phyloP scores from a whole-genome alignment of 345 rosid species.

The Leavenworthia alabamica region DNA sequence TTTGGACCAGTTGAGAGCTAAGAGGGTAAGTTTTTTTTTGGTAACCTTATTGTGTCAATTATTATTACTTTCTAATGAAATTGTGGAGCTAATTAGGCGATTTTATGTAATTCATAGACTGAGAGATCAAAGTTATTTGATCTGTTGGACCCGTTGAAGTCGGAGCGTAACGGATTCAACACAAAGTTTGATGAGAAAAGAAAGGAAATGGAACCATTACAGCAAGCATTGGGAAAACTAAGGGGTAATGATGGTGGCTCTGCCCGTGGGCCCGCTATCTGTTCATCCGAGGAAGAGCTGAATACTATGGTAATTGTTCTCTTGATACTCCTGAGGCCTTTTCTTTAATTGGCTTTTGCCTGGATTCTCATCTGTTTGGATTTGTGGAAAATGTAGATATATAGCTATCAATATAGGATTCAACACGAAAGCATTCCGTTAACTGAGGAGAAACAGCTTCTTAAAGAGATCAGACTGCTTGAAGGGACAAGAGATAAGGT shows the following conservation, averaged over 20 bases:
- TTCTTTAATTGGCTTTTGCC: not conserved
- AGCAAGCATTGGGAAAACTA: slow-evolving; percentile 80
- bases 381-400: slow-evolving; percentile 51
- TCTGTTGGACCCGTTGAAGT: slow-evolving; percentile 36
- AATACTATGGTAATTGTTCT: slow-evolving; percentile 62
- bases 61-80: no score
- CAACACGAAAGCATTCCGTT: slow-evolving; percentile 91
- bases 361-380: slow-evolving; percentile 5
- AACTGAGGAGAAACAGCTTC: slow-evolving; percentile 86
- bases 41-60: not conserved
- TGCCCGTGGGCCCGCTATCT: slow-evolving; percentile 38
- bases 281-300: slow-evolving; percentile 93
- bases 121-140: slow-evolving; percentile 44
- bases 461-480: slow-evolving; percentile 81
- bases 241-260: slow-evolving; percentile 33
- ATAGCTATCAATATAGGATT: slow-evolving; percentile 66
- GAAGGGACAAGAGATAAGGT: slow-evolving; percentile 93
- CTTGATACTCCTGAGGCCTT: not conserved
- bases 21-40: no score
- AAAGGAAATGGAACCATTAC: slow-evolving; percentile 77
- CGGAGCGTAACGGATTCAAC: slow-evolving; percentile 50
- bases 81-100: not conserved
- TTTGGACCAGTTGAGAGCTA: slow-evolving; percentile 41
- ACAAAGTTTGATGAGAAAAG: slow-evolving; percentile 54
- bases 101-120: slow-evolving; percentile 21